A percentile compares a stretch with the other conserved stretches of the same genome.
Evolutionary conservation across 164 flowering plant genomes (phyloP).

Genomic region (Tetracentron sinense): DNA sequence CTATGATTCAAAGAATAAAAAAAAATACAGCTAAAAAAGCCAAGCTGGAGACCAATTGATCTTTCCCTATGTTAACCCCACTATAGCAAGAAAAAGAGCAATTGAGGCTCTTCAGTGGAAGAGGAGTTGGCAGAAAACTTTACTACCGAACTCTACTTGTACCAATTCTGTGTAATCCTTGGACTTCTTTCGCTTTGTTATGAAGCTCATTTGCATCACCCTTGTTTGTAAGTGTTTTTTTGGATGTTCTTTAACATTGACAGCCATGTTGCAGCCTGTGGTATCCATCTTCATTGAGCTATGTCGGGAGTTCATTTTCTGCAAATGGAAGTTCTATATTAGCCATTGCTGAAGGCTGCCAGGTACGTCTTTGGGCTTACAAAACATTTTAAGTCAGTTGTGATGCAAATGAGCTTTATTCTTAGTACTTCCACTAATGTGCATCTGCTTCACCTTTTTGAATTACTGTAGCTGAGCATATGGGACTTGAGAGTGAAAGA

Average conservation of each 20-base stretch:
- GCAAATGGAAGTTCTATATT: constrained; percentile 45
- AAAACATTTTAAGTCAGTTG: neutral
- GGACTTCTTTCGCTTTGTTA: no score
- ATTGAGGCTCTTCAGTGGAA: no score
- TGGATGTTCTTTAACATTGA: no score
- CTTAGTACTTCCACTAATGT: neutral
- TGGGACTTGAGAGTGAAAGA: constrained; percentile 83
- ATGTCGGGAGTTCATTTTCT: constrained; percentile 32
- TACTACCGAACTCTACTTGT: no score
- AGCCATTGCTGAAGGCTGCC: constrained; percentile 78
- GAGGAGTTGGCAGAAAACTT: no score
- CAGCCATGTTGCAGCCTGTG: constrained; percentile 48
- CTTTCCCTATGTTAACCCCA: no score
- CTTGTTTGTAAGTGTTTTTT: neutral
- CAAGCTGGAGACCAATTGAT: no score
- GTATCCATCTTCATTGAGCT: constrained; percentile 69
- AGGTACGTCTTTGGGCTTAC: constrained; percentile 34
- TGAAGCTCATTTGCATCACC: neutral
- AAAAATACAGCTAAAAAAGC: no score
- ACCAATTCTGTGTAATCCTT: no score
- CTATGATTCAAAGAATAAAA: no score
- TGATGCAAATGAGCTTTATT: constrained; percentile 1
- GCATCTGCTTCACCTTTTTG: constrained; percentile 8
- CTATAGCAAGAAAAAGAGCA: no score
- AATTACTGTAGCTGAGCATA: constrained; percentile 49